Conservation (phyloP, 2,329 filamentous ascomycete genomes). For the Fusarium lyarnte region DNA sequence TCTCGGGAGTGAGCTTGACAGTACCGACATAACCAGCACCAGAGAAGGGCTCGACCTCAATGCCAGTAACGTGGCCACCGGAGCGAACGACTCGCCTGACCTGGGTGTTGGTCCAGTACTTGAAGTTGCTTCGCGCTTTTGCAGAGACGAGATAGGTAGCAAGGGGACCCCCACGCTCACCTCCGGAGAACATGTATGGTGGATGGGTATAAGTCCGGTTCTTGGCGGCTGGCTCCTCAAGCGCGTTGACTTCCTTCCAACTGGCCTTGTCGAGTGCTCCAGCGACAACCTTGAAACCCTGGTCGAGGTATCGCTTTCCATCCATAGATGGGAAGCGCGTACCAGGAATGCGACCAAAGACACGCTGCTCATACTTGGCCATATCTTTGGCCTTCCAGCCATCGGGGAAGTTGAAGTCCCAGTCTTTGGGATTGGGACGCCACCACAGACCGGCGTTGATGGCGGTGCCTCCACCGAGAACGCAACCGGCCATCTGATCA, state of each 20-base stretch:
- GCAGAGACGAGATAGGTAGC: slow-evolving; percentile 17
- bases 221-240: neutral
- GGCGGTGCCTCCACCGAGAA: slow-evolving; percentile 9
- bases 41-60: slow-evolving; percentile 6
- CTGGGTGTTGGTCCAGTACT: slow-evolving; percentile 14
- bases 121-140: neutral
- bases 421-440: slow-evolving; percentile 6
- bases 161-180: neutral
- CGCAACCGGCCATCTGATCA: slow-evolving; percentile 14
- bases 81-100: slow-evolving; percentile 8
- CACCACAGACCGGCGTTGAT: slow-evolving; percentile 14
- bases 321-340: slow-evolving; percentile 1
- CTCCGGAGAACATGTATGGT: neutral
- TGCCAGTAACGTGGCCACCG: neutral
- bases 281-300: slow-evolving; percentile 4
- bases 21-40: slow-evolving; percentile 1
- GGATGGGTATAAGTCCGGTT: slow-evolving; percentile 9
- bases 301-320: slow-evolving; percentile 10
- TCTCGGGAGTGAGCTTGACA: slow-evolving; percentile 11
- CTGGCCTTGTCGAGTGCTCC: slow-evolving; percentile 1
- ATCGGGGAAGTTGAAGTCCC: slow-evolving; percentile 15
- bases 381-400: slow-evolving; percentile 12
- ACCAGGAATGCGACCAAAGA: slow-evolving; percentile 6
- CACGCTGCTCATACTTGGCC: slow-evolving; percentile 10
- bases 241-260: neutral